phyloP scores from a whole-genome alignment of 2,329 filamentous ascomycete species.

The Epichloe gansuensis region DNA sequence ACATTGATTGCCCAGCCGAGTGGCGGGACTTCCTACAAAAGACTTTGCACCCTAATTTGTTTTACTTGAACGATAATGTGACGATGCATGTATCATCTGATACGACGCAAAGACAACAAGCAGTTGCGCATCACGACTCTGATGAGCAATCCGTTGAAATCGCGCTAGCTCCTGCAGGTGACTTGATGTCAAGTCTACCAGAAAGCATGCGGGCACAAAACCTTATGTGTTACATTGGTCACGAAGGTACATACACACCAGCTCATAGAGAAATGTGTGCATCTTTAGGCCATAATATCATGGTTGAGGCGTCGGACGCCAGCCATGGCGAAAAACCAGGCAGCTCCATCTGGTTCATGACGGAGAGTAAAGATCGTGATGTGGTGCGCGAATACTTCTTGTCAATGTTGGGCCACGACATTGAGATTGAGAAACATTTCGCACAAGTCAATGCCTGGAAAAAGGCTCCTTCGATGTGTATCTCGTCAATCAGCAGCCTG shows the following conservation, averaged over 20 bases:
- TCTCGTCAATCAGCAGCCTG: conserved; percentile 77
- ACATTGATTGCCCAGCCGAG: conserved; percentile 84
- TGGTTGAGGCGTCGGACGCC: conserved; percentile 78
- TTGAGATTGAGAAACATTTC: conserved; percentile 94
- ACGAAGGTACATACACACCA: conserved; percentile 94
- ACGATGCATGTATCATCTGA: conserved; percentile 19
- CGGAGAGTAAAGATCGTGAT: conserved; percentile 82
- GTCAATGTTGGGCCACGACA: conserved; percentile 86
- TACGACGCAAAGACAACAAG: neutral
- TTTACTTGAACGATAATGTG: conserved; percentile 79
- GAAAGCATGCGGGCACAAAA: conserved; percentile 85
- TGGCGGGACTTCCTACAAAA: conserved; percentile 75
- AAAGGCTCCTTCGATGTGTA: conserved; percentile 84
- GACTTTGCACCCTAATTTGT: conserved; percentile 68
- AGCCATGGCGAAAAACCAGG: conserved; percentile 68
- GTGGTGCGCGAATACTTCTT: conserved; percentile 89
- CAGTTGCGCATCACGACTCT: conserved; percentile 23
- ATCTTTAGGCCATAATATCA: conserved; percentile 90
- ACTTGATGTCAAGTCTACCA: conserved; percentile 89
- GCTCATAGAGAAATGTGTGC: conserved; percentile 97
- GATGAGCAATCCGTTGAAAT: conserved; percentile 35
- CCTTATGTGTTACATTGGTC: conserved; percentile 95
- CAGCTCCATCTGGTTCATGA: conserved; percentile 98
- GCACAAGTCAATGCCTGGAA: conserved; percentile 94
- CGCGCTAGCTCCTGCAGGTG: conserved; percentile 63